Base-by-base conservation (phyloP, 2,329 filamentous ascomycete species). In the Alternaria burnsii region DNA sequence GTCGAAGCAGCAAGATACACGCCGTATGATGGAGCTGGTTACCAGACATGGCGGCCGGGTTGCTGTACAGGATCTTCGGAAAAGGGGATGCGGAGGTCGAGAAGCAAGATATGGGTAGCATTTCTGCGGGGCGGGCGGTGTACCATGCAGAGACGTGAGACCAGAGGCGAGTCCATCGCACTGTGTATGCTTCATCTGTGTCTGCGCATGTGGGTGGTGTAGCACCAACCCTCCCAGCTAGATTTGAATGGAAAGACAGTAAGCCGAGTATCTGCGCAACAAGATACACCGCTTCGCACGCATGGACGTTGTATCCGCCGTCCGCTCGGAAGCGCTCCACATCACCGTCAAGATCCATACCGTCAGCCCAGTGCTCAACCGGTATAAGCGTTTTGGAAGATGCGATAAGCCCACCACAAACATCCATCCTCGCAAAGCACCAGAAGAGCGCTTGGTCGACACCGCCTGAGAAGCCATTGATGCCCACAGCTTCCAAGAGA, bases 251-350 rank as follows among this genome's bases (percentile, higher is more conserved):
- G 32, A 63, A 66, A 14, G 61, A 55, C 11, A 77, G 68, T 1
- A 77, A 56, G 12, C 77, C 73, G 5, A 78, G 68, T 2, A 82
- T 81, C 57, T 80, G 81, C 4, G 85, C 82, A 52, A 81, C 84
- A 1, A 89, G 79, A 63, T 85, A 88, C 3, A 88, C 85, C 8
- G 86, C 81, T 63, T 85, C 86, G 65, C 88, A 88, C 32, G 86
- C 86, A 62, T 87, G 82, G 80, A 85, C 86, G 64, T 88, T 86
- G 30, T 5, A 83, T 79, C 41, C 76, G 75, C 5, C 72, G 66
- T 5, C 71, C 66, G 16, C 78, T 73, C 47, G 72, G 70, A 66
- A 83, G 79, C 56, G 83, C 65, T 43, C 71, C 4, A 79, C 78
- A 18, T 79, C 76, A 6, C 75, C 69, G 18, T 79, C 74, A 12